Conservation (phyloP, 768 basidiomycete genomes). For the Psilocybe sp. region DNA sequence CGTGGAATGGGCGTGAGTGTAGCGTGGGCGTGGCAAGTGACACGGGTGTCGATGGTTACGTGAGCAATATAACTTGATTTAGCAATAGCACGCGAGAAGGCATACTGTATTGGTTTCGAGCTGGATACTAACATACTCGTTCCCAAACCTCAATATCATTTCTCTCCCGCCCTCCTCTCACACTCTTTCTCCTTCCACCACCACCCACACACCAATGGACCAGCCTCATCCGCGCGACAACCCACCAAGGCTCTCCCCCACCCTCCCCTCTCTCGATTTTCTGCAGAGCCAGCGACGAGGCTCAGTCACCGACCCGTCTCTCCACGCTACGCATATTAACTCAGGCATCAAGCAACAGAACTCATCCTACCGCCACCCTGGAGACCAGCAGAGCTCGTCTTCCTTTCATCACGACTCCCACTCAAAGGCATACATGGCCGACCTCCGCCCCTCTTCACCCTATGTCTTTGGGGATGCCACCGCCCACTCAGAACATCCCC, state of each 20-base stretch:
- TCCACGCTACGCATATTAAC: constrained; percentile 54
- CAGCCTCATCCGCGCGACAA: constrained; percentile 18
- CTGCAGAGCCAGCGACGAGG: constrained; percentile 80
- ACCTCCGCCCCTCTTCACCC: constrained; percentile 60
- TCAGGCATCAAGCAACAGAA: constrained; percentile 18
- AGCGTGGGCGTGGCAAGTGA: constrained; percentile 24
- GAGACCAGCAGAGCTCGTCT: constrained; percentile 24
- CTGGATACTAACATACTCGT: neutral
- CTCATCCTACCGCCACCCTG: constrained; percentile 20
- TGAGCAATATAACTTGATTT: constrained; percentile 40
- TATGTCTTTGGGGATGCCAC: constrained; percentile 74
- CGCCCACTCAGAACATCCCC: constrained; percentile 29
- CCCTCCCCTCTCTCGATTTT: constrained; percentile 74
- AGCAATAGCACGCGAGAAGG: constrained; percentile 27
- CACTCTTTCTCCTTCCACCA: constrained; percentile 9
- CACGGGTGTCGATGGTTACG: constrained; percentile 26
- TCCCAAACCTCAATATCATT: constrained; percentile 15
- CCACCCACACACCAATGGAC: constrained; percentile 18
- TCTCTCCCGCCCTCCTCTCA: constrained; percentile 7
- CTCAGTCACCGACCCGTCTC: constrained; percentile 80
- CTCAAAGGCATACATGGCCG: constrained; percentile 30
- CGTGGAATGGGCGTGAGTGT: constrained; percentile 19
- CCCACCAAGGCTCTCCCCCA: constrained; percentile 46
- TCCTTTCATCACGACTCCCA: constrained; percentile 23
- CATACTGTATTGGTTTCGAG: constrained; percentile 24